Evolutionary conservation across 176 grass and related monocot species (phyloP), one percentile per base, ranked within the genome.

Genomic region (Cenchrus americanus): DNA sequence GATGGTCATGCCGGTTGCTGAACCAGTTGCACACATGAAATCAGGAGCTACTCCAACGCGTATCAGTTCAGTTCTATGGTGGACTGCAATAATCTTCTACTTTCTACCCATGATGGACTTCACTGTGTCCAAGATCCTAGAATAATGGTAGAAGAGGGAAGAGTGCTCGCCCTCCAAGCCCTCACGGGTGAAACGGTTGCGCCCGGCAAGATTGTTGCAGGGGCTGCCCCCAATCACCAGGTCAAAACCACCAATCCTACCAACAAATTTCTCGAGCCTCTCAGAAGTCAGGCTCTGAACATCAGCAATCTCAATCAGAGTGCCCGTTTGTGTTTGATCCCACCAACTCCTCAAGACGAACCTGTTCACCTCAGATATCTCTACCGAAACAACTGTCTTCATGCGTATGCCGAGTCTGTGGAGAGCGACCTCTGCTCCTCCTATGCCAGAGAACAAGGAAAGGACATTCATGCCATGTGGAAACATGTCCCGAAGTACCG

Each of bases 381-480:
- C 92, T 48, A 97, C 88, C 0, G 95, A 97, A 23, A 97, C 37
- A 12, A 97, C 92, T 0, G 53, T 62, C 50, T 76, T 94, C 85
- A 98, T 85, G 48, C 30, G 81, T 40, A 98, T 89, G 18, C 89
- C 96, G 0, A 98, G 80, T 32, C 85, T 86, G 47, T 98, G 87
- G 12, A 98, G 86, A 64, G 96, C 91, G 66, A 98, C 42, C 85
- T 97, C 78, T 84, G 85, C 69, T 64, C 96, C 96, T 18, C 96
- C 96, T 68, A 98, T 98, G 17, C 96, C 91, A 14, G 93, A 90
- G 86, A 98, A 98, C 2, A 98, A 79, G 2, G 95, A 95, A 3
- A 98, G 46, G 0, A 98, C 86, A 11, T 88, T 95, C 52, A 98
- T 72, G 8, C 95, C 95, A 48, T 89, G 78, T n/a, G 95, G 95